Evolutionary conservation across 805 yeast genomes (phyloP).

Genomic region (Suhomyces emberorum): DNA sequence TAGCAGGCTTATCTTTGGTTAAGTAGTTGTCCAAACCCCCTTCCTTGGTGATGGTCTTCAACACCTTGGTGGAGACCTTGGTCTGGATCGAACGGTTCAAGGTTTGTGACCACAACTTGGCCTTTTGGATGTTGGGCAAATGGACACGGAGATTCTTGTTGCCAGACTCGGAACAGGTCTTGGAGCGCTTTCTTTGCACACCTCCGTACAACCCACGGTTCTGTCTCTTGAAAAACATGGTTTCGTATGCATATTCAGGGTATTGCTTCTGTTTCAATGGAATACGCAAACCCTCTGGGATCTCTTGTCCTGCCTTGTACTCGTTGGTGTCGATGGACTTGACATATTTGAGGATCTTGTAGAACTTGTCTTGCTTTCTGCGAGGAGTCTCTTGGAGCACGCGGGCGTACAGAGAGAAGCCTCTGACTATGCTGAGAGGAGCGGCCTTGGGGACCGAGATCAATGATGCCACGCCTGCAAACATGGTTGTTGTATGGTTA

Average conservation of each 20-base stretch:
- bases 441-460: background rate
- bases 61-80: conserved; percentile 72
- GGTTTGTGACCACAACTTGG: conserved; percentile 81
- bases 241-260: conserved; percentile 58
- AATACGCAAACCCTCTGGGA: conserved; percentile 23
- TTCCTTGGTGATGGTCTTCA: conserved; percentile 84
- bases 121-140: conserved; percentile 75
- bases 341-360: conserved; percentile 38
- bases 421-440: conserved; percentile 1
- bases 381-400: conserved; percentile 4
- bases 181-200: conserved; percentile 70
- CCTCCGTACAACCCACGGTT: conserved; percentile 92
- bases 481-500: background rate
- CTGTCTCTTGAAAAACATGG: conserved; percentile 75
- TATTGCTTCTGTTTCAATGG: conserved; percentile 20
- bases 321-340: conserved; percentile 34
- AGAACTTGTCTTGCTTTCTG: conserved; percentile 30
- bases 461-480: conserved; percentile 1
- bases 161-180: conserved; percentile 71
- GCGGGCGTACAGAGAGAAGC: background rate
- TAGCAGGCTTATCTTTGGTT: conserved; percentile 80
- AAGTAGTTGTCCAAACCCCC: conserved; percentile 93
- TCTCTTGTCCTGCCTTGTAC: conserved; percentile 37
- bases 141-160: conserved; percentile 73
- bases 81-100: conserved; percentile 55